Evolutionary conservation across 306 rosid species (phyloP).

Genomic region (Pyrus betulifolia): DNA sequence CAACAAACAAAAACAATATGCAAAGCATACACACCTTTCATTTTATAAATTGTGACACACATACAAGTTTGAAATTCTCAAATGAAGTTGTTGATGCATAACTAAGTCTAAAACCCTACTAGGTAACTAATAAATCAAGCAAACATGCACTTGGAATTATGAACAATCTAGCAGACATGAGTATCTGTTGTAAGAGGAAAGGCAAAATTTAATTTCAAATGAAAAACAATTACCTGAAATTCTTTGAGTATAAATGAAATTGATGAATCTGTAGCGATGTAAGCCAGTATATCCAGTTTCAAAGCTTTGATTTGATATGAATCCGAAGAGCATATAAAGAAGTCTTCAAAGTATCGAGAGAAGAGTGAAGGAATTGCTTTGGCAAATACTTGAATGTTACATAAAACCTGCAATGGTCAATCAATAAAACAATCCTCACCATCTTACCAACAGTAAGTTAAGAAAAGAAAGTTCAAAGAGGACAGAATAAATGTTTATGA

Average conservation of each 20-base stretch:
- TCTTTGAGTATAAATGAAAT: constrained; percentile 59
- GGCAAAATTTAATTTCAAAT: neutral
- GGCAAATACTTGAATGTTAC: constrained; percentile 93
- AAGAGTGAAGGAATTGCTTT: constrained; percentile 87
- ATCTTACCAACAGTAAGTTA: neutral
- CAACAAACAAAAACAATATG: constrained; percentile 44
- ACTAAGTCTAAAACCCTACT: neutral
- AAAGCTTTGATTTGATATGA: constrained; percentile 77
- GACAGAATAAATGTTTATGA: neutral
- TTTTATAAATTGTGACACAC: constrained; percentile 11
- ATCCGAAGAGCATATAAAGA: constrained; percentile 72
- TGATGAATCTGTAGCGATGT: constrained; percentile 60
- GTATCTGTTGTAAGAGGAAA: neutral
- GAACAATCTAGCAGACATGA: neutral
- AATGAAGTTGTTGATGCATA: neutral
- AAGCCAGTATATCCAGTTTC: constrained; percentile 84
- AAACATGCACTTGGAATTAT: neutral
- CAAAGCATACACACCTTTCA: constrained; percentile 16
- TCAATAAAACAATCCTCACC: constrained; percentile 22
- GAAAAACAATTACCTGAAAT: constrained; percentile 61
- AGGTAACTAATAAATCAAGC: neutral
- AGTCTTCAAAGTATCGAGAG: constrained; percentile 71
- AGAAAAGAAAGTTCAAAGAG: constrained; percentile 12
- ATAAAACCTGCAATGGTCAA: constrained; percentile 60
- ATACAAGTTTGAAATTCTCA: neutral